A percentile compares a stretch with the other conserved stretches of the same genome.
phyloP scores from a whole-genome alignment of 768 basidiomycete genomes.

The Suillus ampliporus region DNA sequence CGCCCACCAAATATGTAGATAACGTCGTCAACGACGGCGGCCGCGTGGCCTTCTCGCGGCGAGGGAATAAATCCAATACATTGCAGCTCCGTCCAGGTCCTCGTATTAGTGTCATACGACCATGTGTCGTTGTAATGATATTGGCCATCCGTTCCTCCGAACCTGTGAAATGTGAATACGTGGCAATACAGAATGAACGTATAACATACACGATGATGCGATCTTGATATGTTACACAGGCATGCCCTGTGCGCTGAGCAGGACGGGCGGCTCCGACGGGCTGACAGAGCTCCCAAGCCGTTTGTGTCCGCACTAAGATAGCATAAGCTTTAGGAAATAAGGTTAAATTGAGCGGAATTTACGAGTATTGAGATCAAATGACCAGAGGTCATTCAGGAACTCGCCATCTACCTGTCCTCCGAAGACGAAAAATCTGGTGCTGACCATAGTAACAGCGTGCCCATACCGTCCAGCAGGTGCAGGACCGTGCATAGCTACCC shows the following conservation, averaged over 20 bases:
- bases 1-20: slow-evolving; percentile 97
- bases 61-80: slow-evolving; percentile 98
- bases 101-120: slow-evolving; percentile 84
- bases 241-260: slow-evolving; percentile 90
- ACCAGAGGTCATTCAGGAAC: slow-evolving; percentile 95
- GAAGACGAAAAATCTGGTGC: slow-evolving; percentile 91
- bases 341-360: slow-evolving; percentile 37
- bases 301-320: slow-evolving; percentile 74
- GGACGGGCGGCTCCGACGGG: slow-evolving; percentile 64
- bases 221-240: slow-evolving; percentile 82
- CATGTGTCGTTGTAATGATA: slow-evolving; percentile 99
- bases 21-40: slow-evolving; percentile 95
- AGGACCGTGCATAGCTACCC: slow-evolving; percentile 75
- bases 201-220: slow-evolving; percentile 79
- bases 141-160: slow-evolving; percentile 98
- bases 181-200: slow-evolving; percentile 20
- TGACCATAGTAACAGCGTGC: slow-evolving; percentile 92
- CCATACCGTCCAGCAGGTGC: slow-evolving; percentile 92
- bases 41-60: slow-evolving; percentile 95
- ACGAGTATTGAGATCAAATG: slow-evolving; percentile 95
- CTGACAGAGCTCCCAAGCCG: slow-evolving; percentile 83
- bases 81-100: slow-evolving; percentile 87
- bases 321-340: slow-evolving; percentile 11
- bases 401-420: slow-evolving; percentile 96
- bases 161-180: slow-evolving; percentile 54